Conservation (phyloP, 176 grass and related monocot genomes). For the Rhipidocladum racemiflorum region DNA sequence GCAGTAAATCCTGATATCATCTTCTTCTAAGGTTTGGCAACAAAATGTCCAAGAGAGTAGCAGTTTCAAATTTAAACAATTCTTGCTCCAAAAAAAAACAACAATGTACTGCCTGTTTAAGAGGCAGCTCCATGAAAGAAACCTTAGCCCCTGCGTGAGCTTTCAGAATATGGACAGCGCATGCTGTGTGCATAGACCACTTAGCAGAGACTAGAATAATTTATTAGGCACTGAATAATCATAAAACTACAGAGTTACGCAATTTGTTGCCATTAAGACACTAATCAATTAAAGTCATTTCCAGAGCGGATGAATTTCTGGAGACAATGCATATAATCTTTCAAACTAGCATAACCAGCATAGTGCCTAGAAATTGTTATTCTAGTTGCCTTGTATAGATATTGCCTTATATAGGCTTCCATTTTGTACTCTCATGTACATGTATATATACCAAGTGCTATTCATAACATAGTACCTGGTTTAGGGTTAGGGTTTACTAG, state of each 20-base stretch:
- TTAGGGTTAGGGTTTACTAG: no score
- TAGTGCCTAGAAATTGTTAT: background rate
- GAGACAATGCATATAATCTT: slow-evolving; percentile 20
- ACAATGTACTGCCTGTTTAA: background rate
- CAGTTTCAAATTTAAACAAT: background rate
- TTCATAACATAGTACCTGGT: no score
- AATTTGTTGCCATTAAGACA: slow-evolving; percentile 6
- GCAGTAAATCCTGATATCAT: background rate
- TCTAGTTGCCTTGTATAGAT: no score
- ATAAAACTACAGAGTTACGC: background rate
- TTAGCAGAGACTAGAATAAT: slow-evolving; percentile 1
- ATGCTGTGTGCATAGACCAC: slow-evolving; percentile 8
- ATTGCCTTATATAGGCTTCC: no score
- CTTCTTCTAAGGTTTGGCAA: background rate
- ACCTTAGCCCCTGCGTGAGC: background rate
- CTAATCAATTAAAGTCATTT: background rate
- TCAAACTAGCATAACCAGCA: background rate
- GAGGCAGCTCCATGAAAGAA: background rate
- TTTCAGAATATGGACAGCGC: slow-evolving; percentile 1
- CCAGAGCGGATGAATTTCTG: background rate
- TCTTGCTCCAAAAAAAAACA: background rate
- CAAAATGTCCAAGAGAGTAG: background rate
- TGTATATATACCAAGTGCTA: no score
- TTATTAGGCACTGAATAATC: slow-evolving; percentile 6
- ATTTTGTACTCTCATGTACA: no score